These are phyloP conservation scores for Aspergillus candidus DNA, from an alignment of 2,329 filamentous ascomycete species.

Conservation along the genomic window DNA sequence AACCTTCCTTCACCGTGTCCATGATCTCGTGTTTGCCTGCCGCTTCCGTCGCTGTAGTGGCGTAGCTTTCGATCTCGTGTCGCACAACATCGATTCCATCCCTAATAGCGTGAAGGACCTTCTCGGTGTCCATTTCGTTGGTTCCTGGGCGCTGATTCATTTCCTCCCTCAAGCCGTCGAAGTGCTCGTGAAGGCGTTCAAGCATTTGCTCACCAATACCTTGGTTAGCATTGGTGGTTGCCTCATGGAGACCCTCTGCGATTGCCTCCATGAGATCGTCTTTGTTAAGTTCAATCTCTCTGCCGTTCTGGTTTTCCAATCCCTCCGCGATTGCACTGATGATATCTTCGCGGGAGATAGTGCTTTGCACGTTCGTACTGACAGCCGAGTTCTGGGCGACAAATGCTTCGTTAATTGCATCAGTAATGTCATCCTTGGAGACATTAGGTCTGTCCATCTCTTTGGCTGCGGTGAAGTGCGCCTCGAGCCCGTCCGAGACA, in stretches of 20 bases:
- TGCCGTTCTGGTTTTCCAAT: slow-evolving; percentile 44
- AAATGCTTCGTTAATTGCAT: slow-evolving; percentile 29
- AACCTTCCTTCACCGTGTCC: slow-evolving; percentile 58
- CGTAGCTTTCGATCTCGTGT: slow-evolving; percentile 72
- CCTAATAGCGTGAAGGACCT: slow-evolving; percentile 79
- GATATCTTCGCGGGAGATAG: slow-evolving; percentile 50
- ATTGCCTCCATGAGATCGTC: slow-evolving; percentile 55
- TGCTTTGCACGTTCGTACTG: slow-evolving; percentile 31
- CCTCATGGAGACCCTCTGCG: slow-evolving; percentile 50
- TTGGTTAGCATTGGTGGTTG: slow-evolving; percentile 46
- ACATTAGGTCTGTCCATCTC: slow-evolving; percentile 48
- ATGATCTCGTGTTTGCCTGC: slow-evolving; percentile 73
- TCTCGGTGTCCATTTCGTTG: slow-evolving; percentile 75
- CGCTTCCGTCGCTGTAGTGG: slow-evolving; percentile 64
- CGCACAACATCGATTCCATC: slow-evolving; percentile 79
- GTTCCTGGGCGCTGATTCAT: slow-evolving; percentile 75
- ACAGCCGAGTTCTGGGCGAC: slow-evolving; percentile 24
- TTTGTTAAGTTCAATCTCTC: slow-evolving; percentile 56
- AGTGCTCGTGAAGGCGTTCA: slow-evolving; percentile 52
- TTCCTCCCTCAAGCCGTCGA: slow-evolving; percentile 57
- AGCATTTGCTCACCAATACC: slow-evolving; percentile 54
- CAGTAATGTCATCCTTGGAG: slow-evolving; percentile 26
- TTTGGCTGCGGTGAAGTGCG: slow-evolving; percentile 41
- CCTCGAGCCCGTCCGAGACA: slow-evolving; percentile 52
- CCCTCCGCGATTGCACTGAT: slow-evolving; percentile 55